phyloP scores from a whole-genome alignment of 345 rosid genomes.

The Ricinus communis region DNA sequence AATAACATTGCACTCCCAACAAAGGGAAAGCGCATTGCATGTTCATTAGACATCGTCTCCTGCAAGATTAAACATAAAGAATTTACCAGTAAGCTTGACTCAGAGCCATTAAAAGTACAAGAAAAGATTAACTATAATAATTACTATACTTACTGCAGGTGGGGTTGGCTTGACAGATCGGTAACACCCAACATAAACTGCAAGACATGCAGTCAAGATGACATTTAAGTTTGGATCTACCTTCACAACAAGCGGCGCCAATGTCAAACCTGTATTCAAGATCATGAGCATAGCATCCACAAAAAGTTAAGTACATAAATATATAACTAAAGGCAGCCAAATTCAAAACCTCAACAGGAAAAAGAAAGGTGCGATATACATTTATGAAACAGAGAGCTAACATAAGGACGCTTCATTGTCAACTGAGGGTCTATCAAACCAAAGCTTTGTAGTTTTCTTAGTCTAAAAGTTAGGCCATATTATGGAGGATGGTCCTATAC shows the following conservation, averaged over 20 bases:
- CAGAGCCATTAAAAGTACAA: background rate
- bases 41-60: constrained; percentile 98
- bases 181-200: constrained; percentile 95
- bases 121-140: background rate
- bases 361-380: background rate
- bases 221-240: constrained; percentile 94
- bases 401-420: too few relatives aligned
- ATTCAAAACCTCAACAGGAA: background rate
- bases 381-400: background rate
- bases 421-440: too few relatives aligned
- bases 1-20: constrained; percentile 98
- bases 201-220: constrained; percentile 79
- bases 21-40: constrained; percentile 98
- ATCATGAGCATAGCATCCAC: background rate
- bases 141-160: constrained; percentile 55
- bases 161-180: constrained; percentile 98
- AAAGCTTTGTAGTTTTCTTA: background rate
- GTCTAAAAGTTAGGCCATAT: background rate
- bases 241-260: constrained; percentile 88
- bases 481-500: background rate
- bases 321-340: background rate
- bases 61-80: constrained; percentile 34
- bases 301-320: background rate
- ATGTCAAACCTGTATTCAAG: constrained; percentile 63
- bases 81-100: constrained; percentile 12